Percentiles rank a stretch among this genome's conserved stretches.
These are phyloP conservation scores for Letharia lupina DNA, from an alignment of 495 filamentous ascomycete species.

Conservation along the genomic window DNA sequence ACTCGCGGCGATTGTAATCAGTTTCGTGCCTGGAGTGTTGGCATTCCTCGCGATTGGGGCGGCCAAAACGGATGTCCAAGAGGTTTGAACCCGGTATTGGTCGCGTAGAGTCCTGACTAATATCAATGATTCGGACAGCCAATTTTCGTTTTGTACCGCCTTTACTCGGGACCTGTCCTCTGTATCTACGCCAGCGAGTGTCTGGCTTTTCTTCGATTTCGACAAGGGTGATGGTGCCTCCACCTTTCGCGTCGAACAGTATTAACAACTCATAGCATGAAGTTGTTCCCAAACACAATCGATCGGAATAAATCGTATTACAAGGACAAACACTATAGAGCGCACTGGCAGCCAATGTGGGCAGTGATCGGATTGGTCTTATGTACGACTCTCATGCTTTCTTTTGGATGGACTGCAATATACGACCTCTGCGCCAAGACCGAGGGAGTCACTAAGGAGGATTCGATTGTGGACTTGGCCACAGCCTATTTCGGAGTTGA, in stretches of 20 bases:
- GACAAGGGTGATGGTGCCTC: slow-evolving; percentile 28
- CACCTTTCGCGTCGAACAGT: background rate
- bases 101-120: background rate
- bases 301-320: slow-evolving; percentile 22
- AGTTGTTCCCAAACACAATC: slow-evolving; percentile 16
- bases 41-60: slow-evolving; percentile 29
- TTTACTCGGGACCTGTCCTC: slow-evolving; percentile 32
- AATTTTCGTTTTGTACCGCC: slow-evolving; percentile 29
- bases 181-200: slow-evolving; percentile 39
- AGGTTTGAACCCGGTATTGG: slow-evolving; percentile 20
- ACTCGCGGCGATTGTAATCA: slow-evolving; percentile 31
- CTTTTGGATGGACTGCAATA: slow-evolving; percentile 27
- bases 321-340: slow-evolving; percentile 25
- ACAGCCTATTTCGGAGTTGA: slow-evolving; percentile 20
- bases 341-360: slow-evolving; percentile 30
- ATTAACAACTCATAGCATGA: slow-evolving; percentile 17
- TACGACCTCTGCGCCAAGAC: slow-evolving; percentile 24
- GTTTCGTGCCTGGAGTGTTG: slow-evolving; percentile 23
- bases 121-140: slow-evolving; percentile 24
- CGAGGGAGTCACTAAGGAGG: slow-evolving; percentile 9
- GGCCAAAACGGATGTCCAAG: slow-evolving; percentile 28
- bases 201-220: slow-evolving; percentile 38
- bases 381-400: slow-evolving; percentile 24
- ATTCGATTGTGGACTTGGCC: slow-evolving; percentile 23
- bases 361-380: slow-evolving; percentile 26